phyloP scores from a whole-genome alignment of 2,329 filamentous ascomycete species.

The Cladosporium sp. region DNA sequence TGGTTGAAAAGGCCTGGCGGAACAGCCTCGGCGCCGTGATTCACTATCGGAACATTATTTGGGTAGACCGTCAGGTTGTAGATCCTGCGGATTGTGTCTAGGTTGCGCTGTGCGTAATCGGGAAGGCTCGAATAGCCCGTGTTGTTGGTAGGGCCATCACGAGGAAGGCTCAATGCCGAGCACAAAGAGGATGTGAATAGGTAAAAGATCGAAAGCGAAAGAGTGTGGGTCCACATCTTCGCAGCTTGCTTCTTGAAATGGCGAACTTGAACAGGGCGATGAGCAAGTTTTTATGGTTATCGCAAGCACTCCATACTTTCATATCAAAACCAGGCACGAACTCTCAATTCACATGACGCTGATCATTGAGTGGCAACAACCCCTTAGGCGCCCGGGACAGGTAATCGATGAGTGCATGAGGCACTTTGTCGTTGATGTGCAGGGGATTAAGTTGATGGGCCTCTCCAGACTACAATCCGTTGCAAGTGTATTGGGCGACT shows the following conservation, averaged over 20 bases:
- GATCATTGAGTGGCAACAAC: neutral
- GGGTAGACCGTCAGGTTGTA: constrained; percentile 48
- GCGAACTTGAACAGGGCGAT: neutral
- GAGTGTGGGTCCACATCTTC: neutral
- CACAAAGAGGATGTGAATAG: neutral
- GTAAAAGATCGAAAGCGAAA: neutral
- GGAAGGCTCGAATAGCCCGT: neutral
- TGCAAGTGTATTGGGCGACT: neutral
- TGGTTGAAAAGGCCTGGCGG: constrained; percentile 44
- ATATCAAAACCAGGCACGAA: neutral
- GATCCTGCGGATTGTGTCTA: constrained; percentile 42
- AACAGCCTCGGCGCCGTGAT: constrained; percentile 39
- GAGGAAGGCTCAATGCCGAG: neutral
- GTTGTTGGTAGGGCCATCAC: neutral
- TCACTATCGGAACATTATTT: constrained; percentile 42
- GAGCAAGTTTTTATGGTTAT: neutral
- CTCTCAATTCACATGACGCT: neutral
- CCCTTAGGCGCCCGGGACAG: neutral
- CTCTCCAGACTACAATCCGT: neutral
- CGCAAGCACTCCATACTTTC: neutral
- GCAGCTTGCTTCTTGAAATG: neutral
- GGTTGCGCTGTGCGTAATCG: constrained; percentile 35
- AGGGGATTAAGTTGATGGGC: neutral
- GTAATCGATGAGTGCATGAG: neutral
- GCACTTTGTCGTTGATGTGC: neutral